Evolutionary conservation across 2,329 filamentous ascomycete genomes (phyloP), one percentile per base, ranked within the genome.

Genomic region (Phaeosphaeriaceae sp.): DNA sequence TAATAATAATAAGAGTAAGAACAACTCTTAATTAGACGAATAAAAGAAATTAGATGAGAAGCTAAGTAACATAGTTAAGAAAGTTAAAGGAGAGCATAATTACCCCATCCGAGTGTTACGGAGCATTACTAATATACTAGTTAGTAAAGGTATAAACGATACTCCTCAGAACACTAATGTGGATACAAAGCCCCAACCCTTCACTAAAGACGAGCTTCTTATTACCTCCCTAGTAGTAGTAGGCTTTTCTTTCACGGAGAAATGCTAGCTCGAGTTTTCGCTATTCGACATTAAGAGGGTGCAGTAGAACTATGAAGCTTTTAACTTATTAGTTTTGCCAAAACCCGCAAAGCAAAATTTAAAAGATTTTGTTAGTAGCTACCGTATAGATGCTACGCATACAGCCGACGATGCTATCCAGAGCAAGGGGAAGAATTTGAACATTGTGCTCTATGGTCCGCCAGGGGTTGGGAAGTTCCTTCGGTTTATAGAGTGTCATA

Each of bases 391-490:
- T 47, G 87, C 87, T 0, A 85, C 89, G 1, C 84, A 89, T 64
- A 92, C 87, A 42, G 92, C 94, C 56, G 90, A 95, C 72, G 91
- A 81, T 49, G 77, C 81, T n/a, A 77, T 81, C 6, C 77, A 79
- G 61, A 91, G 90, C 63, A 96, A 96, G 71, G 92, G 91, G 50
- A 91, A 90, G 64, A 91, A 92, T 0, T 84, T 96, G 12, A 90
- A 95, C 30, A 81, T 84, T 32, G 88, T 96, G 1, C 82, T 96
- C 0, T 90, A 95, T 60, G 68, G 68, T 3, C 89, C 90, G 3
- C 91, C 92, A 0, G 92, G 91, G 15, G 93, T 91, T 0, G 92
- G 92, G 42, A 96, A 96, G 63, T 96, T 96, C 78, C 77, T 96
- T 2, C 86, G 91, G 0, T 81, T 93, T 48, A 79, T 96, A 0